phyloP scores from a whole-genome alignment of 345 rosid genomes.

The Populus euphratica region DNA sequence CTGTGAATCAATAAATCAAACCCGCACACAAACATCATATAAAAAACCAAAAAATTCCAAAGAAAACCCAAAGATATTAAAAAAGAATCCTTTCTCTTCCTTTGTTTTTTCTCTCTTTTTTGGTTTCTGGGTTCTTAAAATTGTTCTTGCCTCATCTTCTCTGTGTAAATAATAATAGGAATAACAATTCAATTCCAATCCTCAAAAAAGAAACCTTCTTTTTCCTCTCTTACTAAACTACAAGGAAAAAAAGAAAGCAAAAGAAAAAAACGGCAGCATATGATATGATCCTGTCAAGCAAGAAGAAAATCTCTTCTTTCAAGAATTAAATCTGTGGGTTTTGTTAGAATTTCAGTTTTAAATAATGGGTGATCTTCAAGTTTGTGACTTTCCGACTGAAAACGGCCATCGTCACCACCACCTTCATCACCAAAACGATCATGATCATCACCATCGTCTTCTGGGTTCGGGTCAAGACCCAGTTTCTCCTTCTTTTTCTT shows the following conservation, averaged over 20 bases:
- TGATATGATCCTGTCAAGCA: background rate
- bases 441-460: background rate
- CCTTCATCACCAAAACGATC: background rate
- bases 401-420: slow-evolving; percentile 3
- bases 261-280: background rate
- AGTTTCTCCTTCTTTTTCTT: background rate
- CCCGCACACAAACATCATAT: background rate
- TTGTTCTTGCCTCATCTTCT: too few species aligned
- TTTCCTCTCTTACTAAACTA: background rate
- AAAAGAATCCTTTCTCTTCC: too few species aligned
- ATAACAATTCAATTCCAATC: background rate
- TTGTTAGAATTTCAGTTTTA: background rate
- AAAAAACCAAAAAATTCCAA: background rate
- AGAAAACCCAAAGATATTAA: too few species aligned
- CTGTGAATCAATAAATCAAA: background rate
- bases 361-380: slow-evolving; percentile 8
- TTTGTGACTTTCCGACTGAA: background rate
- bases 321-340: background rate
- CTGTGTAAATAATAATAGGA: too few species aligned
- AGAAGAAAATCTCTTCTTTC: background rate
- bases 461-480: background rate
- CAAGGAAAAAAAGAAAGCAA: background rate
- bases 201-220: background rate
- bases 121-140: too few species aligned
- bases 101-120: too few species aligned